These are phyloP conservation scores for Colletotrichum sp. DNA, from an alignment of 2,329 filamentous ascomycete species.

Conservation along the genomic window DNA sequence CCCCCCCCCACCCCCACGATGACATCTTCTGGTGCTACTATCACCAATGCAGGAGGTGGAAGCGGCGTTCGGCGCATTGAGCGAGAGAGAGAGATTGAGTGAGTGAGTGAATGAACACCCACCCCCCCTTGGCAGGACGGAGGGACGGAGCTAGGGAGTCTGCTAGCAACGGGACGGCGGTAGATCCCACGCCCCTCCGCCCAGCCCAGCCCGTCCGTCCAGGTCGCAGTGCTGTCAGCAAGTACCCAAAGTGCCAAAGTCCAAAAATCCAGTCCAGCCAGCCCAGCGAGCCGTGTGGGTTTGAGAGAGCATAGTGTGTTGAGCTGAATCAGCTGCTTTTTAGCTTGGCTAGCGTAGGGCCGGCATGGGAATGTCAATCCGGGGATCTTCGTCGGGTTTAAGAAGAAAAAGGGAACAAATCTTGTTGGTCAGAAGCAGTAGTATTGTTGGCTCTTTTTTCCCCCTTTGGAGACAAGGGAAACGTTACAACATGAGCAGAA, in stretches of 20 bases:
- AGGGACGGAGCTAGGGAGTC: conserved; percentile 3
- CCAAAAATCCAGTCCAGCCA: neutral
- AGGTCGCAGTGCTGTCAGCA: neutral
- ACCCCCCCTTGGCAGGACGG: neutral
- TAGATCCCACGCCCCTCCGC: neutral
- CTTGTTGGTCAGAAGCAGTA: neutral
- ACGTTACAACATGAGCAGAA: neutral
- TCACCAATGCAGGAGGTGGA: conserved; percentile 8
- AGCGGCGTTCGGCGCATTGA: neutral
- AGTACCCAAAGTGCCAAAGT: neutral
- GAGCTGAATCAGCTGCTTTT: neutral
- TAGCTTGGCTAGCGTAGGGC: neutral
- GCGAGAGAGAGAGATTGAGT: neutral
- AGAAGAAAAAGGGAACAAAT: neutral
- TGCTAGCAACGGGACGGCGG: conserved; percentile 12
- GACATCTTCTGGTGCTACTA: conserved; percentile 5
- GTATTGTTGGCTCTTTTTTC: neutral
- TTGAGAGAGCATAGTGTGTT: neutral
- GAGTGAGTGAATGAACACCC: neutral
- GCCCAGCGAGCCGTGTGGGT: neutral
- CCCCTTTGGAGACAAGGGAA: neutral
- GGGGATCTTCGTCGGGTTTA: neutral
- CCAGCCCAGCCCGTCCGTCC: neutral
- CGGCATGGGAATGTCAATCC: neutral
- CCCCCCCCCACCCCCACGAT: neutral